A percentile compares a stretch with the other conserved stretches of the same genome.
Conservation (phyloP, 2,329 filamentous ascomycete genomes). For the Alternaria hordeiaustralica region DNA sequence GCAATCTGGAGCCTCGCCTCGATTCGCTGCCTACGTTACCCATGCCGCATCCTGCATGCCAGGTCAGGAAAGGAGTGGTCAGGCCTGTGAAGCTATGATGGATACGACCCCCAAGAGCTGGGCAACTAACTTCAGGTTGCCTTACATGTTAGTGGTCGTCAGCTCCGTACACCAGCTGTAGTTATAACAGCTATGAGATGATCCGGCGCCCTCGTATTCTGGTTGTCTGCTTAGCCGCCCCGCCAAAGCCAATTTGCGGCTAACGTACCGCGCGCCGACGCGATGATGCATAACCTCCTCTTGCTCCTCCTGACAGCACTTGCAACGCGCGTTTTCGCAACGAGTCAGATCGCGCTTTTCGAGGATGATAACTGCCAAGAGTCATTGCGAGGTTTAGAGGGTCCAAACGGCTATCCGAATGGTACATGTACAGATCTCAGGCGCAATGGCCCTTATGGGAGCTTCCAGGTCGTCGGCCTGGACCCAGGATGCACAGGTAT, state of each 20-base stretch:
- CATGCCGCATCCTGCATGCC: constrained; percentile 3
- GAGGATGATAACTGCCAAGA: constrained; percentile 14
- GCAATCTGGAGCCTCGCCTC: constrained; percentile 1
- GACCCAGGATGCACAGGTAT: constrained; percentile 35
- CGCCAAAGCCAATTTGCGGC: neutral
- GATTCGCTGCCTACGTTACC: constrained; percentile 1
- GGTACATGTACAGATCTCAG: constrained; percentile 23
- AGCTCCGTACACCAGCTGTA: neutral
- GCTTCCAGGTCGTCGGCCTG: constrained; percentile 33
- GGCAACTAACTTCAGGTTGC: neutral
- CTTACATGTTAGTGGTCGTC: neutral
- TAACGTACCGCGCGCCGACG: neutral
- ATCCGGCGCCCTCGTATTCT: constrained; percentile 1
- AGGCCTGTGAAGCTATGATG: neutral
- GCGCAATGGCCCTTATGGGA: constrained; percentile 17
- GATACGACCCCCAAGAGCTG: constrained; percentile 1
- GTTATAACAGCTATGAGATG: constrained; percentile 5
- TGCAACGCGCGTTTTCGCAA: neutral
- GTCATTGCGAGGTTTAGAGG: constrained; percentile 14
- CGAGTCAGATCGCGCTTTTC: constrained; percentile 19
- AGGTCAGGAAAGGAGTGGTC: neutral
- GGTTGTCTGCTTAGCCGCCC: neutral
- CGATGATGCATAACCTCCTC: neutral
- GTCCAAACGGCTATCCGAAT: constrained; percentile 24
- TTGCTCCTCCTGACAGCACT: neutral